These are phyloP conservation scores for Akanthomyces uredinophilus DNA, from an alignment of 2,329 filamentous ascomycete species.

Conservation along the genomic window DNA sequence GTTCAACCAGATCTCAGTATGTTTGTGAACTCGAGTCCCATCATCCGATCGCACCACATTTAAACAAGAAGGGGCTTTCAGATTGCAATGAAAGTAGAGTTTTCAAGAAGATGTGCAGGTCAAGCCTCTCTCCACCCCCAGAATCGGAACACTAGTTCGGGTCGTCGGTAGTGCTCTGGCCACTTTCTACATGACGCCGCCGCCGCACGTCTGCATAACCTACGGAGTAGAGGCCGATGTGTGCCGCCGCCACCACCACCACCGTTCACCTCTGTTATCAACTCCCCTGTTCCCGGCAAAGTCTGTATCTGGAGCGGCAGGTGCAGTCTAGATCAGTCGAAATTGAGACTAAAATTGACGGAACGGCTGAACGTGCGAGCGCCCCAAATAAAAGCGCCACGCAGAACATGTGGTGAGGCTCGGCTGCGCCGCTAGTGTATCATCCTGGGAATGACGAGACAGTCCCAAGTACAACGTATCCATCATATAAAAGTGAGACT, in stretches of 20 bases:
- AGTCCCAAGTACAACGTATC: constrained; percentile 1
- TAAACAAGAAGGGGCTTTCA: no score
- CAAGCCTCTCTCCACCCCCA: background rate
- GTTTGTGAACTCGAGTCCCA: no score
- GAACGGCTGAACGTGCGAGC: background rate
- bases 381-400: constrained; percentile 3
- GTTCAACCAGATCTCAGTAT: no score
- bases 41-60: no score
- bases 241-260: background rate
- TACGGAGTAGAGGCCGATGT: background rate
- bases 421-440: background rate
- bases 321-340: background rate
- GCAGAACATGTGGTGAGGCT: background rate
- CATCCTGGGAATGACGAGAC: background rate
- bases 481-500: constrained; percentile 11
- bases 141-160: background rate
- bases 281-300: constrained; percentile 2
- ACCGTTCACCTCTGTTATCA: background rate
- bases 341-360: background rate
- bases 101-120: background rate
- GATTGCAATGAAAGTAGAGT: no score
- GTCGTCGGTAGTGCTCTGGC: background rate
- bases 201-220: background rate
- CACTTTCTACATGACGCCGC: background rate
- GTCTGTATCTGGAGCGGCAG: background rate